Evolutionary conservation across 106 monocot genomes (phyloP), one percentile per base, ranked within the genome.

Genomic region (Dendrobium catenatum): DNA sequence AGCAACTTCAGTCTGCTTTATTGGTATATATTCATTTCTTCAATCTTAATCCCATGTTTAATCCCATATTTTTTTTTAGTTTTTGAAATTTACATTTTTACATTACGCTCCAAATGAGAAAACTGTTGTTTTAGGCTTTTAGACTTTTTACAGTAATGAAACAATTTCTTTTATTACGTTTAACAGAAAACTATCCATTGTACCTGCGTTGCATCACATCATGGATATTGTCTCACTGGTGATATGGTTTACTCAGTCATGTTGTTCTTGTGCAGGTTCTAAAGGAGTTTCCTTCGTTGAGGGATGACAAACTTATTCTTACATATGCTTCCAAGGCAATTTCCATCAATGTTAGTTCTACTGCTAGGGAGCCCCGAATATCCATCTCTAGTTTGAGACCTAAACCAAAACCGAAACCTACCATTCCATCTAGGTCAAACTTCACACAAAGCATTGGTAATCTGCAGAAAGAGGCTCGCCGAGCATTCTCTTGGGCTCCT

Each of bases 1-100:
- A 98, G 82, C 94, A 98, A 73, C 86, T 98, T 66, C 89, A 98
- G 76, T 89, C 90, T 91, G 97, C 97, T 77, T 88, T 92, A 54
- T 77, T 93, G 94, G 97, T 98, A 93, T 5, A 44, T 78, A 75
- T 78, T 41, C 49, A 49, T 19, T 2, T 49, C 49, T 76, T 13
- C 24, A 76, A 48, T 49, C 0, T 76, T 49, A 16, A 75, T 76
- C 4, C 33, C 26, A 24, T 74, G n/a, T 44, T 76, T 49, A 16
- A 75, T 76, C 4, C 16, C 26, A 24, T 74, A 20, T 44, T 42
- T 44, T 74, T 43, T 17, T 42, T 61, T 42, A 26, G 42, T 3
- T 66, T 59, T 66, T 27, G 40, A 66, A 7, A 9, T 4, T 20
- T 46, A 43, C 16, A 66, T 44, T 79, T 66, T 9, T 9, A 1